Base-by-base conservation (phyloP, 176 grass and related monocot species). In the Aegilops tauschii region DNA sequence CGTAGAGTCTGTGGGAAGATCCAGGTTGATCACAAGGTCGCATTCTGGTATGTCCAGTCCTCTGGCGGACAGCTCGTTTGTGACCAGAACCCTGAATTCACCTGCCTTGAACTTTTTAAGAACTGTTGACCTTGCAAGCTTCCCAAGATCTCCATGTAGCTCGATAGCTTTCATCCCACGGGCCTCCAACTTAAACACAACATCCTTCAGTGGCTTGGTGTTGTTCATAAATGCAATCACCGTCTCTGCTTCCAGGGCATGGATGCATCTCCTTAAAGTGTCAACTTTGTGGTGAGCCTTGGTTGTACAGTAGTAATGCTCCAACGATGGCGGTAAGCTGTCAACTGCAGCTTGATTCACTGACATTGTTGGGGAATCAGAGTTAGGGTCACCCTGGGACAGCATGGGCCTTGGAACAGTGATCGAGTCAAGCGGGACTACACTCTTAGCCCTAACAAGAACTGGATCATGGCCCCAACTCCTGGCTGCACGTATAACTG, bases 201-300 rank as follows among this genome's bases (percentile, higher is more conserved):
- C 97, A 91, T 98, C 94, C 88, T 98, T 98, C 83, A 96, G 80
- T 50, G 97, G 94, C 66, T 93, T 98, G 25, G 90, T 94, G 66
- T 96, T 94, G 72, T 94, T 96, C 97, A 98, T 96, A 75, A 96
- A 98, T 73, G 35, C 97, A 72, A 98, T 96, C 44, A 94, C 92
- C n/a, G 84, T 91, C 29, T 94, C 87, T 17, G 94, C 90, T 29
- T 94, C 85, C 86, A 98, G 80, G 23, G 93, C 92, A 88, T 94
- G 90, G 42, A 98, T 91, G 44, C 94, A 98, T 79, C 92, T 96
- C 71, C 96, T 86, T 76, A 98, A 79, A 3, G 93, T 96, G 84
- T 96, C 96, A 72, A 98, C 92, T 79, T 96, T 98, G 87, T 96
- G 96, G 80, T 94, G 96, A 73, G 73, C 78, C 90, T 91, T 94